phyloP scores from a whole-genome alignment of 345 rosid genomes.

The Hypericum perforatum region DNA sequence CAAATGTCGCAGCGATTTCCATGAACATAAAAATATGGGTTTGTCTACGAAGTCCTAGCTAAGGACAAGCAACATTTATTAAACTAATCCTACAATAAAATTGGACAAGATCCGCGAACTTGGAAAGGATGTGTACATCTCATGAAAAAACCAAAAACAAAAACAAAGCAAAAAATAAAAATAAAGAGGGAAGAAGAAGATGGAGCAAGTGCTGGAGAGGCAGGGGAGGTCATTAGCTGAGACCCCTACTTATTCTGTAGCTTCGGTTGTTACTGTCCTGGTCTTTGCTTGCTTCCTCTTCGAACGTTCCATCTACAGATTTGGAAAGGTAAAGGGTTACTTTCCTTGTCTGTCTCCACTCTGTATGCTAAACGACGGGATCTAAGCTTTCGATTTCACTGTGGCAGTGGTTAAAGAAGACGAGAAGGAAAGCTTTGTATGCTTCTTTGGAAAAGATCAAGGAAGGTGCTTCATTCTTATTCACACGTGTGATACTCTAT shows the following conservation, averaged over 20 bases:
- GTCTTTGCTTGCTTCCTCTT: slow-evolving; percentile 61
- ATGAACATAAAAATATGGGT: no score
- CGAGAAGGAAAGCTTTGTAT: slow-evolving; percentile 74
- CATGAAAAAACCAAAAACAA: no score
- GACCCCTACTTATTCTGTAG: slow-evolving; percentile 90
- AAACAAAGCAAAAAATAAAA: neutral
- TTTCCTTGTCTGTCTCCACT: neutral
- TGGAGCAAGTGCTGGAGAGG: slow-evolving; percentile 27
- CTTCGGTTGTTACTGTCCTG: slow-evolving; percentile 66
- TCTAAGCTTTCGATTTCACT: neutral
- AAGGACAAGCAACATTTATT: no score
- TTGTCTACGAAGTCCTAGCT: no score
- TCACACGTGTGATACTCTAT: no score
- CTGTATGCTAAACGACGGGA: no score
- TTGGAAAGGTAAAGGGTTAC: slow-evolving; percentile 52
- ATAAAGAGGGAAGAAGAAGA: slow-evolving; percentile 13
- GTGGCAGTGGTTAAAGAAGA: slow-evolving; percentile 75
- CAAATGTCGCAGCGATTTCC: no score
- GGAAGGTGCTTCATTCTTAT: slow-evolving; percentile 37
- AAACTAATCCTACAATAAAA: no score
- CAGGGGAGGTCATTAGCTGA: slow-evolving; percentile 78
- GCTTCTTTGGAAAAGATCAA: slow-evolving; percentile 86
- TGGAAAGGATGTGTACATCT: no score
- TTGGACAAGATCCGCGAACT: no score
- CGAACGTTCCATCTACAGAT: slow-evolving; percentile 76